Percentiles rank a stretch among this genome's conserved stretches.
phyloP scores from a whole-genome alignment of 2,329 filamentous ascomycete species.

The Colletotrichum sidae region DNA sequence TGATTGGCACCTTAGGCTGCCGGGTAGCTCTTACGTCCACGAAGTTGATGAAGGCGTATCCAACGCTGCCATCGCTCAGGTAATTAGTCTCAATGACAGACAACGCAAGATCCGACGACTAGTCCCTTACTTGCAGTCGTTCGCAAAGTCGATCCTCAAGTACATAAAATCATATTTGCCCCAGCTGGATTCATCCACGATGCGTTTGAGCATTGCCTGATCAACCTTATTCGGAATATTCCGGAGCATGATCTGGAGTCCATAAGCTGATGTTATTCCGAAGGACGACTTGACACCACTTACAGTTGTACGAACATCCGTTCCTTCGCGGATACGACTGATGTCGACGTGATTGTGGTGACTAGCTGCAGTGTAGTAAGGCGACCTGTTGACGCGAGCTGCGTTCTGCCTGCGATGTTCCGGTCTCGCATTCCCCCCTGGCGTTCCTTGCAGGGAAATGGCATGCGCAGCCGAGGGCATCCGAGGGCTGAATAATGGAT shows the following conservation, averaged over 20 bases:
- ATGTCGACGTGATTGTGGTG: slow-evolving; percentile 74
- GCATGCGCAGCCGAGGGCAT: slow-evolving; percentile 38
- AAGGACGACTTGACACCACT: slow-evolving; percentile 42
- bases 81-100: neutral
- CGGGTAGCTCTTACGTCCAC: slow-evolving; percentile 69
- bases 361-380: slow-evolving; percentile 59
- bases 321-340: slow-evolving; percentile 70
- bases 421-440: slow-evolving; percentile 46
- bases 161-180: slow-evolving; percentile 97
- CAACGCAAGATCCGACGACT: slow-evolving; percentile 36
- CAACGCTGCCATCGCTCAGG: slow-evolving; percentile 71
- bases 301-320: slow-evolving; percentile 82
- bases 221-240: slow-evolving; percentile 95
- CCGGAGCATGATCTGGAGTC: slow-evolving; percentile 86
- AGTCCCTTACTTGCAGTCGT: slow-evolving; percentile 79
- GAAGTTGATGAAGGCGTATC: slow-evolving; percentile 98
- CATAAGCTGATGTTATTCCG: slow-evolving; percentile 3
- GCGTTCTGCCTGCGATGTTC: slow-evolving; percentile 63
- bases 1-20: slow-evolving; percentile 49
- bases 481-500: slow-evolving; percentile 38
- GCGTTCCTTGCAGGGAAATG: neutral
- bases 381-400: slow-evolving; percentile 56
- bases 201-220: slow-evolving; percentile 79
- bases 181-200: slow-evolving; percentile 82
- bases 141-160: slow-evolving; percentile 87